phyloP scores from a whole-genome alignment of 2,329 filamentous ascomycete genomes.

The Lachnellula cervina region DNA sequence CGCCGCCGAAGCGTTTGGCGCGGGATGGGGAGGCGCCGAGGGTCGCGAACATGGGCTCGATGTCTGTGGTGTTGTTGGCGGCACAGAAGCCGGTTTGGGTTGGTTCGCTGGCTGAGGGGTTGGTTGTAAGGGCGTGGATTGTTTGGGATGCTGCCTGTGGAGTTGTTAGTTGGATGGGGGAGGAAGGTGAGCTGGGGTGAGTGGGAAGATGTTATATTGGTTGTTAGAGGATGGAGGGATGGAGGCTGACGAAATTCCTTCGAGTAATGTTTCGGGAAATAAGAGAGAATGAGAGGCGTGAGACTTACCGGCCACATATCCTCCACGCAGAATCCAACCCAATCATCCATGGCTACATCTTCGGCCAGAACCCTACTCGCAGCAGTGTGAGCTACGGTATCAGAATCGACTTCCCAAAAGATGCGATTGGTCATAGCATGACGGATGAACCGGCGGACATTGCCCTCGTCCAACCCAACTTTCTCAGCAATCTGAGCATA shows the following conservation, averaged over 20 bases:
- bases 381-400: constrained; percentile 50
- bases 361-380: constrained; percentile 47
- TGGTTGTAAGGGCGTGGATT: constrained; percentile 38
- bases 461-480: constrained; percentile 43
- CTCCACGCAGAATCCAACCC: constrained; percentile 51
- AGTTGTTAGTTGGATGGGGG: background rate
- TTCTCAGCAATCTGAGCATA: constrained; percentile 42
- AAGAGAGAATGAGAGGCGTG: background rate
- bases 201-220: background rate
- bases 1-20: constrained; percentile 47
- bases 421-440: constrained; percentile 54
- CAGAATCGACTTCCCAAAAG: constrained; percentile 48
- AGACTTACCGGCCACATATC: constrained; percentile 38
- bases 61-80: constrained; percentile 45
- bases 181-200: background rate
- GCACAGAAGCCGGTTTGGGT: constrained; percentile 48
- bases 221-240: too few species aligned
- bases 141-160: constrained; percentile 44
- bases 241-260: background rate
- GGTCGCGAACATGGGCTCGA: constrained; percentile 50
- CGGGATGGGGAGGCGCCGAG: constrained; percentile 44
- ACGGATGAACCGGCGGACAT: constrained; percentile 47
- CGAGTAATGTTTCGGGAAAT: background rate
- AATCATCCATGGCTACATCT: constrained; percentile 45
- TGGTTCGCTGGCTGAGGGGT: constrained; percentile 46